phyloP scores from a whole-genome alignment of 2,329 filamentous ascomycete species.

The Botrytis aclada region DNA sequence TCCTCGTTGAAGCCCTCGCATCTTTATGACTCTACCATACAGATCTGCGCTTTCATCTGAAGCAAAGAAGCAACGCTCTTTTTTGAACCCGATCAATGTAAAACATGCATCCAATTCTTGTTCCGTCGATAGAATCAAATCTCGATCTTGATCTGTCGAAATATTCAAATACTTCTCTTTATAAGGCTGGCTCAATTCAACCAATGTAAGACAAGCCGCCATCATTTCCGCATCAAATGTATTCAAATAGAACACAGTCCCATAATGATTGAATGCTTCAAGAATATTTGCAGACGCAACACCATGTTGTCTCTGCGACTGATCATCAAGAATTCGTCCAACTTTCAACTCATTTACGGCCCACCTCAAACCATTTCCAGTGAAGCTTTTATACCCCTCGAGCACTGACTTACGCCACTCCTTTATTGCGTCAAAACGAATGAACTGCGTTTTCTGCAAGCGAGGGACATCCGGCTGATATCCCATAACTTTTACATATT shows the following conservation, averaged over 20 bases:
- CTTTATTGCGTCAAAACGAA: not conserved
- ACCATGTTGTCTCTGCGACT: not conserved
- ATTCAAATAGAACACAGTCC: not conserved
- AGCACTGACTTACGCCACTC: not conserved
- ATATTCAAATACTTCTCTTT: not conserved
- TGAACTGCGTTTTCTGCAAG: not conserved
- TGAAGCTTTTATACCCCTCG: not conserved
- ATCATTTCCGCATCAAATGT: not conserved
- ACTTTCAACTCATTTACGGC: not conserved
- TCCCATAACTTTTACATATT: not conserved
- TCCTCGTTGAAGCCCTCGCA: not conserved
- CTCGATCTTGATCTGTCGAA: not conserved
- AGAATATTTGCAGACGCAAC: not conserved
- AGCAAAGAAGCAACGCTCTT: not conserved
- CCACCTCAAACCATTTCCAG: not conserved
- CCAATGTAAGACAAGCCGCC: not conserved
- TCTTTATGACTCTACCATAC: not conserved
- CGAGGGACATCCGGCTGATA: not conserved
- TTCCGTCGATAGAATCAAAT: not conserved
- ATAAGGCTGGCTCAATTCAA: not conserved
- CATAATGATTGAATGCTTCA: not conserved
- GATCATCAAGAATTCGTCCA: not conserved
- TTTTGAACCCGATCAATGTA: not conserved
- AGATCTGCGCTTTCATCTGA: not conserved
- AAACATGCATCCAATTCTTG: not conserved